Percentiles rank a stretch among this genome's conserved stretches.
These are phyloP conservation scores for Solanum commersonii DNA, from an alignment of 257 asterid genomes.

Conservation along the genomic window DNA sequence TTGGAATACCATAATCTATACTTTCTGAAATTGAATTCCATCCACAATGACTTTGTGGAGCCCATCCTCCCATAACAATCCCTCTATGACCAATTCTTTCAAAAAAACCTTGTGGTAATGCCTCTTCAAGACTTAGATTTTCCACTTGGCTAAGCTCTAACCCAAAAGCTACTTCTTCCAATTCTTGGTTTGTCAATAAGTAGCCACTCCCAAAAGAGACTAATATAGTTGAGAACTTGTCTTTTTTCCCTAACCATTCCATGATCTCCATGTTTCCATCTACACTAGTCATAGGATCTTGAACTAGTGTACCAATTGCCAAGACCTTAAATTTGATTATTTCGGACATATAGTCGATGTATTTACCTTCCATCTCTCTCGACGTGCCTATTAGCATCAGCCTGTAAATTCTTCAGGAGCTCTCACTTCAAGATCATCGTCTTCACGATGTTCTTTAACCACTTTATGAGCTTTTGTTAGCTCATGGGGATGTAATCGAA, in stretches of 20 bases:
- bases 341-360: not conserved
- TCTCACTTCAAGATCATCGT: not conserved
- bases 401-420: not conserved
- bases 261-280: not conserved
- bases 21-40: conserved; percentile 10
- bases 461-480: not conserved
- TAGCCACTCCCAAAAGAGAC: not conserved
- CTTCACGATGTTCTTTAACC: not conserved
- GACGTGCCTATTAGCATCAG: not conserved
- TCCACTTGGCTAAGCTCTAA: not conserved
- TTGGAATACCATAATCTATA: conserved; percentile 29
- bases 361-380: not conserved
- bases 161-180: not conserved
- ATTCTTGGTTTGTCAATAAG: not conserved
- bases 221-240: not conserved
- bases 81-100: conserved; percentile 24
- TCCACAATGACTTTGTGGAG: conserved; percentile 35
- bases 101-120: conserved; percentile 22
- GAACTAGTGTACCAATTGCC: not conserved
- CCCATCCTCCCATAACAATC: conserved; percentile 36
- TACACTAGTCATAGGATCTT: not conserved
- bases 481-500: conserved; percentile 6
- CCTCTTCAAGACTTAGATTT: not conserved
- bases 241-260: not conserved
- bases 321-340: not conserved